Base-by-base conservation (phyloP, 2,329 filamentous ascomycete genomes). In the Neofusicoccum sp. region DNA sequence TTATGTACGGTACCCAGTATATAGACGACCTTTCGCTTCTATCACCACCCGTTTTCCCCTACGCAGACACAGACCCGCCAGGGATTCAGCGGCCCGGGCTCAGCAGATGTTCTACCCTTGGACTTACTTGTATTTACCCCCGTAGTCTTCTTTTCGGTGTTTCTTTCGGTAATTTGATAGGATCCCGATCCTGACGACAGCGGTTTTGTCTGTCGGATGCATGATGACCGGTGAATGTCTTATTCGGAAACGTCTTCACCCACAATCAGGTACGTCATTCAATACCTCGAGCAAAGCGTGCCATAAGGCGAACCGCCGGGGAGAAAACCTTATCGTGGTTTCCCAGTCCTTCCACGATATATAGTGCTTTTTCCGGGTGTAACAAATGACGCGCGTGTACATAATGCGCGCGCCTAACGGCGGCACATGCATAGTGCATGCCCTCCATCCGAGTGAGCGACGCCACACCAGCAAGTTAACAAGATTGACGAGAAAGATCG, bases 1-100 rank as follows among this genome's bases (percentile, higher is more conserved):
- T 58, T 58, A 43, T 58, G 41, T 58, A 45, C 37, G 54, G 54
- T 22, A 58, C 22, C 41, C 54, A 44, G 54, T 58, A 58, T 58
- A 58, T 58, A 58, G 54, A 58, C 41, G 41, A 44, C 37, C n/a
- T 43, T 56, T 45, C 37, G 39, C 41, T 58, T 45, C 31, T 44
- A 45, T 45, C 54, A 54, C 36, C 31, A 14, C 8, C 28, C 16
- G 41, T 16, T 50, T 22, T 7, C 22, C 41, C 29, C 49, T 22
- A 31, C 49, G 28, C 22, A 22, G 22, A 22, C 22, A 22, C 22
- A 22, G 22, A 22, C 22, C 22, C 22, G 22, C 16, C 49, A 28
- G 34, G 14, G 28, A 36, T 29, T 36, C 36, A 54, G 7, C n/a
- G 48, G 7, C 16, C 22, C 8, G 34, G 5, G 33, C 29, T 43